A percentile compares a stretch with the other conserved stretches of the same genome.
Conservation (phyloP, 148 eudicot species). For the Silene conica region DNA sequence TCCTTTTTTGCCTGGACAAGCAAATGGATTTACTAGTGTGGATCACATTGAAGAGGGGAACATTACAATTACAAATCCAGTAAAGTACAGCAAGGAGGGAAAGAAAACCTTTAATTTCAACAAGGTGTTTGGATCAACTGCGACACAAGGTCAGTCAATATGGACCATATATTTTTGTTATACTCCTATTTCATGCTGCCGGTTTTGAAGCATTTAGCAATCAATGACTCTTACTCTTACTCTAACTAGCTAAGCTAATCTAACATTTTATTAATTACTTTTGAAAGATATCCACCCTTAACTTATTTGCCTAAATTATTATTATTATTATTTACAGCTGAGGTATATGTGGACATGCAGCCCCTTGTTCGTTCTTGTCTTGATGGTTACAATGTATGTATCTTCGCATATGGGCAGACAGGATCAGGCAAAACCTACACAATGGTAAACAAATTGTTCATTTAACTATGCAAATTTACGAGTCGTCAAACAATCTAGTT, state of each 20-base stretch:
- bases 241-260: background rate
- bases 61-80: slow-evolving; percentile 52
- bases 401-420: slow-evolving; percentile 96
- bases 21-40: slow-evolving; percentile 39
- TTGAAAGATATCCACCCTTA: background rate
- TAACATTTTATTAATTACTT: slow-evolving; percentile 1
- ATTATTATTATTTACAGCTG: slow-evolving; percentile 58
- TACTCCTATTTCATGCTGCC: no score
- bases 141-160: slow-evolving; percentile 78
- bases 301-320: slow-evolving; percentile 7
- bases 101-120: slow-evolving; percentile 81
- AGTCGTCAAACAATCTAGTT: no score
- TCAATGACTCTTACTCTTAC: no score
- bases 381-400: slow-evolving; percentile 96
- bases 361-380: slow-evolving; percentile 91
- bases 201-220: no score
- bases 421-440: slow-evolving; percentile 96
- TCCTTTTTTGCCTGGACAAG: slow-evolving; percentile 84
- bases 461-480: background rate
- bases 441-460: slow-evolving; percentile 46
- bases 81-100: slow-evolving; percentile 68
- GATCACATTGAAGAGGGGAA: slow-evolving; percentile 58
- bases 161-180: no score
- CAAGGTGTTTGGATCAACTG: slow-evolving; percentile 72
- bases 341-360: slow-evolving; percentile 83